Evolutionary conservation across 2,329 filamentous ascomycete genomes (phyloP), one percentile per base, ranked within the genome.

Genomic region (Ceratocystis ficicola): DNA sequence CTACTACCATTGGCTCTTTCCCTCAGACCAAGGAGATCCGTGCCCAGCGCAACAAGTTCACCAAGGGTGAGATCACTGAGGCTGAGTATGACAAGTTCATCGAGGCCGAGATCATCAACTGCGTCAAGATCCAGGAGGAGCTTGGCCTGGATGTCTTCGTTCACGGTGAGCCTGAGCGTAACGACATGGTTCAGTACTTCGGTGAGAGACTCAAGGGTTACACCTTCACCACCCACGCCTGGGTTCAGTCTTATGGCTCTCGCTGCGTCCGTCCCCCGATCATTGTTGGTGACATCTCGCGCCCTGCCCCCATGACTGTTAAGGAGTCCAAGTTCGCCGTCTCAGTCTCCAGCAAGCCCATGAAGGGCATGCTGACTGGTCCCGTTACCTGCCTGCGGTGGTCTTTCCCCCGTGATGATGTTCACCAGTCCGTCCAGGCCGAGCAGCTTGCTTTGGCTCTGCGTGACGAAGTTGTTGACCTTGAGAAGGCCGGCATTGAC

Each of bases 171-270:
- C 94, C 94, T 68, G 94, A 99, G 86, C 91, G 94, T 78, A 99
- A 99, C 82, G 94, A 99, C 86, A 99, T 99, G 94, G 94, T 99
- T 65, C 94, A 99, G 81, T 99, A 96, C 87, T 99, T 99, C 73
- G 94, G 94, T 79, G 94, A 99, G 86, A 89, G 90, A 74, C 84
- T 99, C 70, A 86, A 95, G 74, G 94, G 94, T 74, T 99, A 97
- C 78, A 88, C 91, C 76, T 99, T 99, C 86, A 99, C 94, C 77
- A 97, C 93, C 77, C 89, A 96, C 81, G 94, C 90, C 72, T 99
- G 94, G 94, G 94, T 99, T 67, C 91, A 99, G 85, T 90, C 86
- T 73, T 99, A 99, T 79, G 94, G 94, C 74, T 99, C 94, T 72
- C 94, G 94, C 75, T 99, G 94, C 78, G 94, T 99, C 73, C 90